Evolutionary conservation across 768 basidiomycete genomes (phyloP).

Genomic region (Suillus occidentalis): DNA sequence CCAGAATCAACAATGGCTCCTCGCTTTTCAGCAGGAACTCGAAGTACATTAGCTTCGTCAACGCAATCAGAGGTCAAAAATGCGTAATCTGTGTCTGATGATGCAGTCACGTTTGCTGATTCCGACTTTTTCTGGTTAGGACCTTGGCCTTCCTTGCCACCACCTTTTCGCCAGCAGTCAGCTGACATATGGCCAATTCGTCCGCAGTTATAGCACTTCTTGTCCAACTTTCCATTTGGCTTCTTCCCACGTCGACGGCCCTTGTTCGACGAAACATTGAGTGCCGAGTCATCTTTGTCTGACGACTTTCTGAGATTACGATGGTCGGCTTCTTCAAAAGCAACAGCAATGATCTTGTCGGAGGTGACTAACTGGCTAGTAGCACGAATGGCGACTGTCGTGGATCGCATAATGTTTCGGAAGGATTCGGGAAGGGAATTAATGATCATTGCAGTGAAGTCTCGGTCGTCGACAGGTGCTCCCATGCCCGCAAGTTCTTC

Average conservation of each 20-base stretch:
- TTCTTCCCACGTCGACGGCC: neutral
- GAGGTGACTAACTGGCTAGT: neutral
- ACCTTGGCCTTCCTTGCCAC: constrained; percentile 39
- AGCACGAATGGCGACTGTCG: neutral
- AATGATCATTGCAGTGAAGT: constrained; percentile 12
- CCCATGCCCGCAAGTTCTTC: constrained; percentile 12
- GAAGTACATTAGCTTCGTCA: too few relatives aligned
- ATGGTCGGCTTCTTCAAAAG: constrained; percentile 8
- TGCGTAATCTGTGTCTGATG: too few relatives aligned
- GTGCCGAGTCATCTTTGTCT: neutral
- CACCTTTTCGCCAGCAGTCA: constrained; percentile 34
- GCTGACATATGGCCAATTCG: constrained; percentile 23
- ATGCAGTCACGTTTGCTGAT: neutral
- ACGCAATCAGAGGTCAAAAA: too few relatives aligned
- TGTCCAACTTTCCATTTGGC: neutral
- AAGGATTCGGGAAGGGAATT: constrained; percentile 4
- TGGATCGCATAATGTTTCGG: neutral
- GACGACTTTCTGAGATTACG: neutral
- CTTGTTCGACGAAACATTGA: neutral
- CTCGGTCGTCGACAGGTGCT: neutral
- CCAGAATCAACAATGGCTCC: too few relatives aligned
- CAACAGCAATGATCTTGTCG: neutral
- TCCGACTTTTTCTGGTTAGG: constrained; percentile 25
- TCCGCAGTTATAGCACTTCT: constrained; percentile 32
- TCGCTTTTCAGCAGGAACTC: too few relatives aligned